Evolutionary conservation across 148 eudicot genomes (phyloP), one percentile per base, ranked within the genome.

Genomic region (Agrostemma githago): DNA sequence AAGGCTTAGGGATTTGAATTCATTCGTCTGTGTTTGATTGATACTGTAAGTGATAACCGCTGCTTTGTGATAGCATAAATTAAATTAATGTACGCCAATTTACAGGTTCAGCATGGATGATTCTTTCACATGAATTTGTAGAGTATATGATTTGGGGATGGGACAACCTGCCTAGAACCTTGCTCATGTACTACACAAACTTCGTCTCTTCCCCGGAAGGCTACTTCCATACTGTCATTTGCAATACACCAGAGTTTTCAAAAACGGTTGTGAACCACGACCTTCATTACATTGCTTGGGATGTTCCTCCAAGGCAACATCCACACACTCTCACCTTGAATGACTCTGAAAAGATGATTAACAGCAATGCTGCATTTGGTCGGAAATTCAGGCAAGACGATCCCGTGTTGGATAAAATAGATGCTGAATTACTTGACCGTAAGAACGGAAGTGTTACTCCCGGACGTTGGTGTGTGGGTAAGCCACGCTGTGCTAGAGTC

Each of bases 91-190:
- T 42, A 21, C 8, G 5, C 2, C 43, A 6, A 40, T 37, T 83
- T 86, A 64, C 92, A 96, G 99, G 99, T 65, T 96, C 99, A 4
- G 99, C 99, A 20, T 96, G 99, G 99, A 90, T 84, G 91, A 78
- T 88, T 74, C 88, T 96, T 21, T 89, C 99, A 2, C 97, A 92
- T 14, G 75, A 90, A 9, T 96, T 96, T 39, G 91, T 96, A 14
- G 99, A 96, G 70, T 90, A 96, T 80, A 71, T 82, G 2, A 83
- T 92, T 63, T 86, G 89, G 94, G 99, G 99, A 21, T 96, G 96
- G 96, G 99, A 96, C 56, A 96, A 96, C 75, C 89, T 96, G 71
- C 99, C 99, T 0, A 83, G 99, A 80, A 85, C 88, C 51, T 65
- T 92, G 15, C 94, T 96, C 19, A 92, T 96, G 99, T 96, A 96